A percentile compares a stretch with the other conserved stretches of the same genome.
Evolutionary conservation across 1,139 yeast genomes (phyloP).

Genomic region (Chernovozyma aurita): DNA sequence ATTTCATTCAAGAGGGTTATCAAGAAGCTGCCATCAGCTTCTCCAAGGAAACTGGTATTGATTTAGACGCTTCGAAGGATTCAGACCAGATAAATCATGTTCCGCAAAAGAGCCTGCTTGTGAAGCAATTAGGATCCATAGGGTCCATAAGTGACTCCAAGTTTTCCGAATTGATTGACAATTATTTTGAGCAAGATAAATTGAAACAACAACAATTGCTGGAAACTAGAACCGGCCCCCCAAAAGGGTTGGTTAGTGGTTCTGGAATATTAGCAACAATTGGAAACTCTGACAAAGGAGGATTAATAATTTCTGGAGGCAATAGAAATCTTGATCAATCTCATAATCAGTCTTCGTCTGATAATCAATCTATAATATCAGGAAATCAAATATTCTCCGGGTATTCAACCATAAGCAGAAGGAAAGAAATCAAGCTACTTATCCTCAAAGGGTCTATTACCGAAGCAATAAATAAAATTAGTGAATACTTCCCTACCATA

Average conservation of each 20-base stretch:
- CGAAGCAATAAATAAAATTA: conserved; percentile 42
- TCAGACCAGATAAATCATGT: background rate
- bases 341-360: background rate
- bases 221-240: no score
- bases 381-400: conserved; percentile 27
- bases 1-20: conserved; percentile 56
- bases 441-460: conserved; percentile 49
- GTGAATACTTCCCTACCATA: conserved; percentile 48
- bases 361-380: conserved; percentile 6
- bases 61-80: conserved; percentile 5
- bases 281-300: no score
- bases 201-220: background rate
- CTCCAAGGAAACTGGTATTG: conserved; percentile 37
- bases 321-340: background rate
- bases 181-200: conserved; percentile 11
- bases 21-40: conserved; percentile 48
- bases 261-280: no score
- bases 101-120: background rate
- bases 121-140: conserved; percentile 3
- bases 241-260: background rate
- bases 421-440: conserved; percentile 45
- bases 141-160: conserved; percentile 11
- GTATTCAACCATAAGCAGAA: conserved; percentile 40
- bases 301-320: no score
- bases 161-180: conserved; percentile 15